Percentiles rank a stretch among this genome's conserved stretches.
Conservation (phyloP, 2,329 filamentous ascomycete genomes). For the Fusarium sp. region DNA sequence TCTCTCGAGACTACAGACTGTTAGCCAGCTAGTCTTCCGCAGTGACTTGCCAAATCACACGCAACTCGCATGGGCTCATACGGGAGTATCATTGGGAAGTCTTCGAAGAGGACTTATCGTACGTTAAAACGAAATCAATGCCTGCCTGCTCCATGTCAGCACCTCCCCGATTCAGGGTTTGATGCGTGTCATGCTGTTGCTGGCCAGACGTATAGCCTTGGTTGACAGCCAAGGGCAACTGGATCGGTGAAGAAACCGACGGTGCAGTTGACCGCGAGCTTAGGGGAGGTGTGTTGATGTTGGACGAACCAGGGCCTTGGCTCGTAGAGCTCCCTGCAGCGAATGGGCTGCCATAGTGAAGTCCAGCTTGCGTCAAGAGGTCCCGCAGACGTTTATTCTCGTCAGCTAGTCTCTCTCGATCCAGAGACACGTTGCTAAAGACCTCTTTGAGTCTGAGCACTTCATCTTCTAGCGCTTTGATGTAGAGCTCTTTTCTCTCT, state of each 20-base stretch:
- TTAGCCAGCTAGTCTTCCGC: constrained; percentile 51
- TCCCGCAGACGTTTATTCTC: constrained; percentile 79
- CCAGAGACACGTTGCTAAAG: constrained; percentile 75
- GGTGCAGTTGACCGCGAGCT: constrained; percentile 55
- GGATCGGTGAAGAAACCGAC: constrained; percentile 48
- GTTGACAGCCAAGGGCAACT: constrained; percentile 27
- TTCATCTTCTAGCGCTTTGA: constrained; percentile 91
- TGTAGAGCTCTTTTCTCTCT: constrained; percentile 95
- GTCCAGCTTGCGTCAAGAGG: constrained; percentile 62
- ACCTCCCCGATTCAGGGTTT: constrained; percentile 47
- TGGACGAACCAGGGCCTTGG: constrained; percentile 59
- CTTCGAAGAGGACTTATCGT: constrained; percentile 67
- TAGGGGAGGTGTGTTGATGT: constrained; percentile 47
- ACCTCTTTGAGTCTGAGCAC: constrained; percentile 86
- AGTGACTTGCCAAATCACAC: constrained; percentile 34
- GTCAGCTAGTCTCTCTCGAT: constrained; percentile 76
- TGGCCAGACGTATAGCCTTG: constrained; percentile 45
- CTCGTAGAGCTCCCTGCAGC: constrained; percentile 60
- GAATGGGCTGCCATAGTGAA: constrained; percentile 47
- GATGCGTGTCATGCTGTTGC: constrained; percentile 43
- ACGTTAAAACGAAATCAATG: constrained; percentile 92
- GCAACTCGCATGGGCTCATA: constrained; percentile 50
- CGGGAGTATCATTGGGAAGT: constrained; percentile 71
- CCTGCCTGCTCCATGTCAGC: constrained; percentile 82
- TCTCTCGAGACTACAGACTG: constrained; percentile 77